Base-by-base conservation (phyloP, 352 stramenopile species). In the Thraustochytrium sp. region DNA sequence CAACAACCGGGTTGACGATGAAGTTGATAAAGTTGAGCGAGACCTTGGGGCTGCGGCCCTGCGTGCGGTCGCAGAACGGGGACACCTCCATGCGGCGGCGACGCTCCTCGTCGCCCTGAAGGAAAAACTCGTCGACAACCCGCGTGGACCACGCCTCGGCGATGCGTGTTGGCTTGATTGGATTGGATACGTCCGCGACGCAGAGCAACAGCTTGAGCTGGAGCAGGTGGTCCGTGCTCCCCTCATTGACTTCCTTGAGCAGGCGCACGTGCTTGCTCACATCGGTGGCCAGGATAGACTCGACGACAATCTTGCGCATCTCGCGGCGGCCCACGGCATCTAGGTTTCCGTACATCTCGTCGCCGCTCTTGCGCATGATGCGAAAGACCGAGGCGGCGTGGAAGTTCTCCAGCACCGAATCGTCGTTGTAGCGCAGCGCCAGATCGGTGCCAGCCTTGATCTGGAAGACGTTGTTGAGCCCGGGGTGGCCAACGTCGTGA, bases 401-500 rank as follows among this genome's bases (percentile, higher is more conserved):
- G 88, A 94, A 93, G 82, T 95, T 96, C 85, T 96, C 92, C 11
- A 96, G 87, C 34, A 96, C 92, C 0, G 90, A 93, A 63, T 92
- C 88, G 85, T 96, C 91, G 82, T 95, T 94, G 86, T 96, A 96
- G 16, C 92, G 87, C 87, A 93, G 89, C 51, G 92, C 92, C 54
- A 94, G 87, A 36, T 88, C 89, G 48, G 90, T 93, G 64, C 87
- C 88, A 61, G 89, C 89, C 9, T 92, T 88, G 59, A 94, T 91
- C 84, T 96, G 90, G 76, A 96, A 96, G 83, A 92, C 90, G 87
- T 96, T 96, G 34, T 90, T 95, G 56, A 91, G 89, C 13, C 90
- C 92, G 42, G 94, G 92, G 87, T 96, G 92, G 86, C 93, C 92
- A 86, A 95, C 92, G 49, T 96, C 92, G 82, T 96, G 92, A 76